A percentile compares a stretch with the other conserved stretches of the same genome.
These are phyloP conservation scores for Nannizziopsis barbatae DNA, from an alignment of 2,329 filamentous ascomycete genomes.

Conservation along the genomic window DNA sequence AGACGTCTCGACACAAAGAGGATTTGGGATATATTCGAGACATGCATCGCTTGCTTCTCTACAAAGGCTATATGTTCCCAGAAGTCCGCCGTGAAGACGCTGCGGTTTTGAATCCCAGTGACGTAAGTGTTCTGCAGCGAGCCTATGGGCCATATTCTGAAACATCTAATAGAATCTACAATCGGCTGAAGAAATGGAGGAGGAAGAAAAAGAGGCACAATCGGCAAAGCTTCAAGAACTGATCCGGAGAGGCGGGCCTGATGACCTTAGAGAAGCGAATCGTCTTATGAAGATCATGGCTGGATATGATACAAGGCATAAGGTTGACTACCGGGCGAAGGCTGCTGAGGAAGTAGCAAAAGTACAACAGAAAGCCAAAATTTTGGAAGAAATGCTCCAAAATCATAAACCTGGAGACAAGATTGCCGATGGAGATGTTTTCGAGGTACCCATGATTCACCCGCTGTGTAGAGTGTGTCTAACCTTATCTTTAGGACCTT, in stretches of 20 bases:
- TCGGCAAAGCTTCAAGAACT: conserved; percentile 97
- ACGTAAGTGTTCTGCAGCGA: conserved; percentile 50
- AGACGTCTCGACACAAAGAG: conserved; percentile 94
- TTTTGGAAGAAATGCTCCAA: conserved; percentile 87
- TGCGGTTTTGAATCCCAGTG: conserved; percentile 89
- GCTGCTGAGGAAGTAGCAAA: conserved; percentile 89
- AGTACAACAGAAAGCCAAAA: conserved; percentile 86
- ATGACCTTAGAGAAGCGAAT: conserved; percentile 93
- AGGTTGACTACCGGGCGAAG: conserved; percentile 96
- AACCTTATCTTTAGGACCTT: conserved; percentile 52
- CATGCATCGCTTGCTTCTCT: conserved; percentile 90
- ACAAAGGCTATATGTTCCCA: conserved; percentile 94
- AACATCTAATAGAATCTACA: conserved; percentile 60
- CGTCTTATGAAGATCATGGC: conserved; percentile 99
- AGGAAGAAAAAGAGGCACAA: conserved; percentile 86
- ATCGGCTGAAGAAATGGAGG: conserved; percentile 97
- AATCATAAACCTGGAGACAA: conserved; percentile 70
- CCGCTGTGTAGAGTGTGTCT: not conserved
- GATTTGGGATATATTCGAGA: conserved; percentile 92
- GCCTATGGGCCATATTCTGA: conserved; percentile 7
- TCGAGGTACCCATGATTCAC: conserved; percentile 43
- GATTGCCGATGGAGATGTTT: conserved; percentile 59
- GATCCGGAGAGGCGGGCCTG: conserved; percentile 79
- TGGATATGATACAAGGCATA: conserved; percentile 86
- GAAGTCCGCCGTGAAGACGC: conserved; percentile 88